Evolutionary conservation across 1,284 basidiomycete genomes (phyloP).

Genomic region (Ganoderma sinense): DNA sequence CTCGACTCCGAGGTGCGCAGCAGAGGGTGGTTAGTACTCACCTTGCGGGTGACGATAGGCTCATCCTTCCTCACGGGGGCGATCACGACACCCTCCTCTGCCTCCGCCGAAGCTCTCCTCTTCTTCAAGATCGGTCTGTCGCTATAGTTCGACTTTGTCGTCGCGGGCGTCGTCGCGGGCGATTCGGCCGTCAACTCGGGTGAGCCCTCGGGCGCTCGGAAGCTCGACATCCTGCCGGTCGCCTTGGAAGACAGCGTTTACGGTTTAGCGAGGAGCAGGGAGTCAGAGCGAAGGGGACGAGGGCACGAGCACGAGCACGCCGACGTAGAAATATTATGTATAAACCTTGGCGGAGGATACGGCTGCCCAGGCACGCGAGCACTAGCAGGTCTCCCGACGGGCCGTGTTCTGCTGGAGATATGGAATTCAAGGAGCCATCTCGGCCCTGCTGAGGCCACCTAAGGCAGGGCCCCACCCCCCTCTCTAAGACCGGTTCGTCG

Average conservation of each 20-base stretch:
- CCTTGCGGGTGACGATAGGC: constrained; percentile 42
- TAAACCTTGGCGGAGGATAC: neutral
- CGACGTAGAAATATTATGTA: no score
- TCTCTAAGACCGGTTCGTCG: no score
- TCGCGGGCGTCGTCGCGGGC: constrained; percentile 13
- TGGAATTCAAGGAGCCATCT: neutral
- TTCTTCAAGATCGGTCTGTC: neutral
- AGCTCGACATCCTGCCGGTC: constrained; percentile 22
- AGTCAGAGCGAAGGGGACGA: neutral
- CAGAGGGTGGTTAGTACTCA: constrained; percentile 22
- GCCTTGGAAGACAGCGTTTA: neutral
- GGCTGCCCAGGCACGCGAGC: neutral
- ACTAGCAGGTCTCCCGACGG: neutral
- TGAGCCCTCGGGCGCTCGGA: constrained; percentile 20
- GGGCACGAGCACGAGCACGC: neutral
- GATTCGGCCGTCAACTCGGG: constrained; percentile 13
- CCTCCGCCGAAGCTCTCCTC: constrained; percentile 13
- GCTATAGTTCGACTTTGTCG: constrained; percentile 13
- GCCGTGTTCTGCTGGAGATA: neutral
- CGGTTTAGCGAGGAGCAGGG: neutral
- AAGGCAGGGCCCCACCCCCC: no score
- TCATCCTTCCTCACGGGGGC: constrained; percentile 34
- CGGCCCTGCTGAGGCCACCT: neutral
- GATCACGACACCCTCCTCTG: constrained; percentile 25
- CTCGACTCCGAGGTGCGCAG: neutral